phyloP scores from a whole-genome alignment of 208 protist genomes.

The Trypanosoma cruzi region DNA sequence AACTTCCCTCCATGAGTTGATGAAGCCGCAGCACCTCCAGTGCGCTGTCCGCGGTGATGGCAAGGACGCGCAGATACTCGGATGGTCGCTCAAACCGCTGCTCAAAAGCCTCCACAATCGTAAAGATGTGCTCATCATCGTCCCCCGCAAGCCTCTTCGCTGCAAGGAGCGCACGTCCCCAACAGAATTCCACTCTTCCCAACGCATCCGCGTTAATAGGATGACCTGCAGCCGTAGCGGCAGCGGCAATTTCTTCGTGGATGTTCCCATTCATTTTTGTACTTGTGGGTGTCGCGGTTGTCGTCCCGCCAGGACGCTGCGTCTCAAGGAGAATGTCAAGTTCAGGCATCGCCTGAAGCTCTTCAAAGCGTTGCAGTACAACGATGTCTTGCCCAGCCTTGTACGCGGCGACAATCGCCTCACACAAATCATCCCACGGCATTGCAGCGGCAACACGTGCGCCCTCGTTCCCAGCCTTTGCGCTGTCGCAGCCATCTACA shows the following conservation, averaged over 20 bases:
- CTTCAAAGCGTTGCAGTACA: slow-evolving; percentile 81
- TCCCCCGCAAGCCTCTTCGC: slow-evolving; percentile 49
- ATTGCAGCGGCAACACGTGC: not conserved
- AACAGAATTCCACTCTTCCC: slow-evolving; percentile 50
- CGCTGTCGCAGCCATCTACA: not conserved
- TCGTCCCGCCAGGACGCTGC: not conserved
- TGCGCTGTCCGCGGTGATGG: slow-evolving; percentile 35
- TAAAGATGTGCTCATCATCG: slow-evolving; percentile 69
- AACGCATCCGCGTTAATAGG: not conserved
- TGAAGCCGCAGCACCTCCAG: slow-evolving; percentile 40
- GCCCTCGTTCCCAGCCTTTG: not conserved
- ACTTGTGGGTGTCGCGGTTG: not conserved
- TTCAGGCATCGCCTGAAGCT: slow-evolving; percentile 49
- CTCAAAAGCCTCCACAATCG: slow-evolving; percentile 77
- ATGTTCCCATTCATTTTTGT: not conserved
- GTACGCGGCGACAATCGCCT: slow-evolving; percentile 31
- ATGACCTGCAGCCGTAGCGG: too few relatives aligned
- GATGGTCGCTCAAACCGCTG: slow-evolving; percentile 55
- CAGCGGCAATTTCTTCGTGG: not conserved
- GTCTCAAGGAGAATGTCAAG: slow-evolving; percentile 14
- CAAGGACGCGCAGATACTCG: slow-evolving; percentile 58
- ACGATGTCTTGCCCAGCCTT: slow-evolving; percentile 54
- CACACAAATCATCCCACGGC: slow-evolving; percentile 25
- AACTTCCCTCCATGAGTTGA: slow-evolving; percentile 35
- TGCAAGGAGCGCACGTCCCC: slow-evolving; percentile 57